Base-by-base conservation (phyloP, 345 rosid species). In the Citrus inodora region DNA sequence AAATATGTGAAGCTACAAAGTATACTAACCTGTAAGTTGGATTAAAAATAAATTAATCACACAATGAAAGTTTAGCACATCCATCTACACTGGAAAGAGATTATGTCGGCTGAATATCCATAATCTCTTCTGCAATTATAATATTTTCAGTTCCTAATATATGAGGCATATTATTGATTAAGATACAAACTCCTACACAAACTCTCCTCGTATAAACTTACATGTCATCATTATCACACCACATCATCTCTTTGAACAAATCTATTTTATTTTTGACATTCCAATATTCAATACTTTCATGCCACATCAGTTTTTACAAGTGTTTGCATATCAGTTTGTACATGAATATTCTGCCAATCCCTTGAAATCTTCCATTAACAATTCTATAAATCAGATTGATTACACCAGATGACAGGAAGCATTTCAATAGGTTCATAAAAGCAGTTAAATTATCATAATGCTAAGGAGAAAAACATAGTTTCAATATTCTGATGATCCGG, bases 1-100 rank as follows among this genome's bases (percentile, higher is more conserved):
- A 68, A 48, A 75, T 32, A 35, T 14, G 48, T 76, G 30, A 16
- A 40, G 78, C 71, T 76, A 46, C 42, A 28, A 78, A 71, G 72
- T 38, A 53, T 33, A 61, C 37, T 67, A 76, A 70, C 58, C 51
- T 58, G 73, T 27, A 51, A 59, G 75, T 48, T 48, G 63, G 33
- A 40, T 32, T 25, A 68, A 48, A 72, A 62, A 19, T 38, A 27
- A 11, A 78, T 11, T 24, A 71, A 66, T 35, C 62, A 37, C 40
- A 76, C 2, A 63, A 25, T 53, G 35, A 58, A 55, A 51, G 55
- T 11, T 40, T 30, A 76, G 35, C 53, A 74, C 67, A 42, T 74
- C 35, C 9, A 74, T 61, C 68, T 1, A 17, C 25, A 62, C 28
- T 25, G 33, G 24, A 60, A 24, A 60, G 35, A 37, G n/a, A 42